A percentile compares a stretch with the other conserved stretches of the same genome.
phyloP scores from a whole-genome alignment of 345 rosid species.

The Kandelia obovata region DNA sequence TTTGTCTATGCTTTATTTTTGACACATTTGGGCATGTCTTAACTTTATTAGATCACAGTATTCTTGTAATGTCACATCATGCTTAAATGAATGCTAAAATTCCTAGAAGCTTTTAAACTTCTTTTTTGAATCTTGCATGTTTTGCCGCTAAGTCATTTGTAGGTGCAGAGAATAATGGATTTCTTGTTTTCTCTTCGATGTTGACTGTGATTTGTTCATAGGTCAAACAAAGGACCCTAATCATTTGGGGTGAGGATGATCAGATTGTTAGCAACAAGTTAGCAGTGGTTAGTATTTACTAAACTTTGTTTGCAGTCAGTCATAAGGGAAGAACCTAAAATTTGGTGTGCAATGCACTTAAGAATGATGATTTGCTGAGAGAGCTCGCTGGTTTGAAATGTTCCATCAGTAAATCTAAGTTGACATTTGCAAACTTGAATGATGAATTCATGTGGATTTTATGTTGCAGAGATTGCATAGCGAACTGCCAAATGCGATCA shows the following conservation, averaged over 20 bases:
- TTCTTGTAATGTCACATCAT: no score
- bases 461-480: slow-evolving; percentile 61
- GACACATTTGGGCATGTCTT: no score
- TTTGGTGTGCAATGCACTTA: not conserved
- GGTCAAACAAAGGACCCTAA: slow-evolving; percentile 72
- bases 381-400: not conserved
- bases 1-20: no score
- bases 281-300: slow-evolving; percentile 55
- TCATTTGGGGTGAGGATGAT: slow-evolving; percentile 93
- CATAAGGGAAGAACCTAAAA: not conserved
- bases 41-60: no score
- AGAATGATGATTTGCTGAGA: not conserved
- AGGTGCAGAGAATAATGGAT: not conserved
- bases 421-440: not conserved
- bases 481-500: slow-evolving; percentile 57
- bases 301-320: not conserved
- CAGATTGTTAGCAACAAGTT: slow-evolving; percentile 68
- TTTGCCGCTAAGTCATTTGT: no score
- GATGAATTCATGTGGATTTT: not conserved
- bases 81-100: no score
- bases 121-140: not conserved
- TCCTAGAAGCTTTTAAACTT: not conserved
- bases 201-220: slow-evolving; percentile 24
- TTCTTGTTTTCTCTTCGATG: not conserved
- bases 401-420: not conserved